Base-by-base conservation (phyloP, 1,284 basidiomycete genomes). In the Agaricales sp. region DNA sequence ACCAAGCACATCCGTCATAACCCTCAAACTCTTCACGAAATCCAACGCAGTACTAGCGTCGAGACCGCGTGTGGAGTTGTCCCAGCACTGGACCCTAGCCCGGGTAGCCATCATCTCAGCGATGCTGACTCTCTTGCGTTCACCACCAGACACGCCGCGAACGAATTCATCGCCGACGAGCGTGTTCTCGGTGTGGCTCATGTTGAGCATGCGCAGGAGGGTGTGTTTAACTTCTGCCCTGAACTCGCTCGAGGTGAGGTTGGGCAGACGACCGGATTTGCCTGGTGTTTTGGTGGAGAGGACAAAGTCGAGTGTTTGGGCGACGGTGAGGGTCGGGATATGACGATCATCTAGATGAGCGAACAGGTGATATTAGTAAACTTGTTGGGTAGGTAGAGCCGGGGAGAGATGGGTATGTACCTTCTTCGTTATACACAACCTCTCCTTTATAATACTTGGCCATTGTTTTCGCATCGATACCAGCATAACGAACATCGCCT, bases 1-100 rank as follows among this genome's bases (percentile, higher is more conserved):
- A 3, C 79, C 78, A 6, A 84, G 69, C 16, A 92, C 65, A 59
- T 93, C 87, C 3, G 88, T 87, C 72, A 87, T 79, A 13, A 85
- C 69, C 18, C 90, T 75, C 54, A 94, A 66, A 51, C 77, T 75
- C 63, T 80, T 82, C 53, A 72, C 78, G 55, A 84, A 92, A 60
- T 89, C 85, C 30, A 93, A 70, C 0, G 92, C 90, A 2, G 89
- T 93, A 21, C 82, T 82, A 1, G 91, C 87, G 58, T 95, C 92
- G 39, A 96, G 74, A 52, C 92, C 90, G 44, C 88, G 75, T 1
- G 87, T 89, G 0, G 85, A 84, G 56, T 89, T 90, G 63, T 91
- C 87, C 81, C 87, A 91, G 53, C 76, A 80, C 52, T 86, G 78
- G n/a, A 92, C 78, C 41, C 78, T 78, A 20, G 84, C 85, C 43